Base-by-base conservation (phyloP, 148 eudicot genomes). In the Silene latifolia region DNA sequence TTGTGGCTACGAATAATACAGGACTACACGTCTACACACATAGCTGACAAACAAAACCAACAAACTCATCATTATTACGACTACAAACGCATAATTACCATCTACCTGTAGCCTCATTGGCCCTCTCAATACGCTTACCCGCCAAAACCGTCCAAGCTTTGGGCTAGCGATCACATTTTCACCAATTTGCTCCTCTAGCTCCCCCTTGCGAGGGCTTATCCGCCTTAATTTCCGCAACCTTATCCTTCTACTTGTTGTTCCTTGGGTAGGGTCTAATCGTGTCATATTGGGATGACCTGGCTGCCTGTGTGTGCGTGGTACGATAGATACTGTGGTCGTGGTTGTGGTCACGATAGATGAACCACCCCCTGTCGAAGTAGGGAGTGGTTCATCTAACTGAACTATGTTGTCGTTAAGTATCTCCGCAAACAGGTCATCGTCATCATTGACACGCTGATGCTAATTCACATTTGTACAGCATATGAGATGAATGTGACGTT, bases 341-440 rank as follows among this genome's bases (percentile, higher is more conserved):
- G 71, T 67, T 0, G 59, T 58, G 44, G 21, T 27, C 39, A 47
- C 20, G 12, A 5, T 23, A 8, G 72, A 6, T 11, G 75, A 23
- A 48, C 10, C 21, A 27, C 27, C 47, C 1, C 75, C 23, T 21
- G 67, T 74, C 11, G 77, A 58, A 20, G 73, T 39, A 21, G 82
- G 66, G 8, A 81, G 78, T 58, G 88, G 78, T 18, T 89, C 90
- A 71, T 84, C 97, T 3, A 91, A 89, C 75, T 86, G 87, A 24
- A 92, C 77, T 5, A 92, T 92, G 73, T 87, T 91, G 46, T 95
- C 98, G 29, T 95, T 90, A 78, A 92, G 70, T 80, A 95, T 95
- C 54, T 95, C 98, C 4, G 93, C 96, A 72, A 78, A 95, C 11
- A 87, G 86, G 42, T 95, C 97, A 0, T 95, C 97, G 69, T 84